Base-by-base conservation (phyloP, 805 yeast species). In the Kuraishia piskuri region DNA sequence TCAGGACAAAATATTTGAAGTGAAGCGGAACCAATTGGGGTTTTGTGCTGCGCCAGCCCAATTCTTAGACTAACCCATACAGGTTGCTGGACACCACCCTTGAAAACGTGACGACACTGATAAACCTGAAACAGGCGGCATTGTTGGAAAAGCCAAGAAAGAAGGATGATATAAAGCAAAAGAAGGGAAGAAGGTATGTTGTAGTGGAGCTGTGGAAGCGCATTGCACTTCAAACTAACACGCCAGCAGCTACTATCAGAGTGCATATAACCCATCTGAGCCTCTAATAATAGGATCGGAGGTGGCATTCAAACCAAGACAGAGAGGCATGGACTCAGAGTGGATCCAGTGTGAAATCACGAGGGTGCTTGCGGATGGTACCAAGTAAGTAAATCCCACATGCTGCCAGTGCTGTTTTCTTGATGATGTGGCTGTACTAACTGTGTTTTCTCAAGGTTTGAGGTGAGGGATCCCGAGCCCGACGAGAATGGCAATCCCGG, bases 391-490 rank as follows among this genome's bases (percentile, higher is more conserved):
- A 56, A 62, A 52, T 4, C n/a, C n/a, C n/a, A n/a, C n/a, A n/a
- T n/a, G n/a, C n/a, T n/a, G n/a, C n/a, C n/a, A n/a, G 58, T 62
- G 59, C 26, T 4, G 2, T 47, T 36, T n/a, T 45, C 14, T 26
- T 46, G n/a, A 7, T 20, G 7, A 5, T 12, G 17, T 14, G 7
- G 40, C 45, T 37, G 52, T 55, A 50, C 57, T 63, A 14, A 60
- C 55, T 36, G 65, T 25, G 10, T 31, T 10, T n/a, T 67, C 20
- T 53, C 59, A 5, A 76, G 80, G 55, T 90, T 85, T 65, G 98
- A 94, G 68, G 91, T 94, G n/a, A 82, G 89, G 60, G 99, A 94
- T 67, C 97, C 98, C 0, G 99, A 94, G 63, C 98, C 99, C 0
- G 99, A 94, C 63, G 98, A 92, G 62, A 79, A 83, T 59, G 88